Evolutionary conservation across 2,329 filamentous ascomycete genomes (phyloP).

Genomic region (Talaromyces albobiverticillius): DNA sequence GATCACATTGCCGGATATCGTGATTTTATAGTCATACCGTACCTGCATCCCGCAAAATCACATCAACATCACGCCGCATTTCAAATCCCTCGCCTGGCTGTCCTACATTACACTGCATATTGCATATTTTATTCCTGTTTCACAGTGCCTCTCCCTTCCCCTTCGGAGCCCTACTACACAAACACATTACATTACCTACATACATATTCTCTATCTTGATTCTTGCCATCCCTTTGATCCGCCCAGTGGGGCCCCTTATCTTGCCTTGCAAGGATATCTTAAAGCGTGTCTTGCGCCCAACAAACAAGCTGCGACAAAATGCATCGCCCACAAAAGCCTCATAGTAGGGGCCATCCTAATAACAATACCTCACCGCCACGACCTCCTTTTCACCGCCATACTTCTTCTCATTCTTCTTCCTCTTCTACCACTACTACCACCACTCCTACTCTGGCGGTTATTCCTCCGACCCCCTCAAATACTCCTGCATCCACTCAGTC

Average conservation of each 20-base stretch:
- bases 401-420: constrained; percentile 20
- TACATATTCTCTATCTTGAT: too few relatives aligned
- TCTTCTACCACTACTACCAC: constrained; percentile 18
- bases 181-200: too few relatives aligned
- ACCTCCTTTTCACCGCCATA: constrained; percentile 28
- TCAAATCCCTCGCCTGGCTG: not conserved
- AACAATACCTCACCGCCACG: constrained; percentile 32
- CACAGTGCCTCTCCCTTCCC: too few relatives aligned
- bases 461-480: constrained; percentile 28
- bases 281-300: too few relatives aligned
- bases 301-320: too few relatives aligned
- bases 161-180: too few relatives aligned
- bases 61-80: constrained; percentile 2
- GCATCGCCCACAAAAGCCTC: constrained; percentile 16
- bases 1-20: too few relatives aligned
- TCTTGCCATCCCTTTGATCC: constrained; percentile 7
- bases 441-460: constrained; percentile 26
- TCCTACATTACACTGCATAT: not conserved
- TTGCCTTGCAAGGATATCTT: too few relatives aligned
- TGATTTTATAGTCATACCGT: too few relatives aligned
- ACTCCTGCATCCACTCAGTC: constrained; percentile 19
- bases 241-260: not conserved
- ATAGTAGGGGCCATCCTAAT: constrained; percentile 7
- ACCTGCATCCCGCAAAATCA: constrained; percentile 6
- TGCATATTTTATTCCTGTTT: too few relatives aligned